phyloP scores from a whole-genome alignment of 75 land plant genomes.

The Gnetum montanum region DNA sequence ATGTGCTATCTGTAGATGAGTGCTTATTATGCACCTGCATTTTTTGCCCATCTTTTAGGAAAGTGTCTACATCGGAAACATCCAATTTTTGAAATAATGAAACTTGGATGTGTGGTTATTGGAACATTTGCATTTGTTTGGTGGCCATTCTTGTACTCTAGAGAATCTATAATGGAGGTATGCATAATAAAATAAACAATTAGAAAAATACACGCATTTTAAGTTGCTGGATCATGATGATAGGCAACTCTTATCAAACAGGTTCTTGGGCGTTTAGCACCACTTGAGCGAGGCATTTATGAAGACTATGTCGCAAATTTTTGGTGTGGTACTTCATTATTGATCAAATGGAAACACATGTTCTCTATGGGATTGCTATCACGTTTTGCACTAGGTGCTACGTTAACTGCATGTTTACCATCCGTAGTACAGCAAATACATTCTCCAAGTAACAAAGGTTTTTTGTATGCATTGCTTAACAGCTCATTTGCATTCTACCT shows the following conservation, averaged over 20 bases:
- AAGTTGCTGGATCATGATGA: neutral
- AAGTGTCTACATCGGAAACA: constrained; percentile 48
- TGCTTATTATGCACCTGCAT: constrained; percentile 94
- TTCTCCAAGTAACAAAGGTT: constrained; percentile 62
- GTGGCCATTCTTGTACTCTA: constrained; percentile 77
- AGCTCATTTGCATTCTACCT: constrained; percentile 80
- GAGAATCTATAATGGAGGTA: constrained; percentile 49
- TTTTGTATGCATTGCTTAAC: constrained; percentile 62
- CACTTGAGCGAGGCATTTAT: constrained; percentile 84
- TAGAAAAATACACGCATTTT: neutral
- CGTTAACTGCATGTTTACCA: constrained; percentile 51
- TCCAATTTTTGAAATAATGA: constrained; percentile 54
- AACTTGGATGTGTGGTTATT: constrained; percentile 59
- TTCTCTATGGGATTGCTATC: constrained; percentile 39
- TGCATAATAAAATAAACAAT: too few species aligned
- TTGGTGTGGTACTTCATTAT: constrained; percentile 76
- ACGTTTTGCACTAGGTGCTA: constrained; percentile 45
- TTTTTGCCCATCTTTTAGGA: constrained; percentile 87
- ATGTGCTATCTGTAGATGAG: constrained; percentile 63
- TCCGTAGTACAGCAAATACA: constrained; percentile 76
- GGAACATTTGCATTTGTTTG: constrained; percentile 75
- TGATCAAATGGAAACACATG: constrained; percentile 87
- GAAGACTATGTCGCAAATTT: constrained; percentile 96
- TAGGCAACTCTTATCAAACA: constrained; percentile 10
- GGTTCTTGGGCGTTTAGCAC: constrained; percentile 87